Percentiles rank a stretch among this genome's conserved stretches.
Conservation (phyloP, 768 basidiomycete genomes). For the Tulasnella sp. region DNA sequence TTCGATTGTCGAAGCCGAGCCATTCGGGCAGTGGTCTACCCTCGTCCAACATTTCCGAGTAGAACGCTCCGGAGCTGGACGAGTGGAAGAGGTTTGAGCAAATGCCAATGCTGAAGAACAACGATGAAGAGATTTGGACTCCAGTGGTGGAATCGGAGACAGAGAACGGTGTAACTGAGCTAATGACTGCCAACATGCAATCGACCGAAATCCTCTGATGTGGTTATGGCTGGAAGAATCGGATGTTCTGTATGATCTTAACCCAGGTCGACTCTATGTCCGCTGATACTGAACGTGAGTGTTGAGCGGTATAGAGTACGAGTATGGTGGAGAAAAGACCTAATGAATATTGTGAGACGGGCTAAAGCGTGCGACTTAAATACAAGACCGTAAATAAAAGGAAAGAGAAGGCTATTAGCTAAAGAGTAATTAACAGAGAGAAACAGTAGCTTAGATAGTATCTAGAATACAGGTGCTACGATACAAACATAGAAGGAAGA, state of each 20-base stretch:
- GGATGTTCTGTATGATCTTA: not conserved
- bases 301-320: too few species aligned
- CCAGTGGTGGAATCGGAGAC: not conserved
- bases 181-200: not conserved
- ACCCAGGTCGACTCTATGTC: not conserved
- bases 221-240: not conserved
- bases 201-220: not conserved
- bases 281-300: not conserved
- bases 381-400: too few species aligned
- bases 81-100: not conserved
- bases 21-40: conserved; percentile 10
- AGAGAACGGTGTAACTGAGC: not conserved
- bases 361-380: too few species aligned
- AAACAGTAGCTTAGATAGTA: too few species aligned
- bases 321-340: too few species aligned
- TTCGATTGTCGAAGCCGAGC: conserved; percentile 15
- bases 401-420: too few species aligned
- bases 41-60: not conserved
- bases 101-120: conserved; percentile 21
- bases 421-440: too few species aligned
- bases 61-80: not conserved
- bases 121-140: not conserved
- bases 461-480: too few species aligned
- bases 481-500: too few species aligned
- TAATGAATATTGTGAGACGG: too few species aligned